Evolutionary conservation across 345 rosid genomes (phyloP), one percentile per base, ranked within the genome.

Genomic region (Eucalyptus sp.): DNA sequence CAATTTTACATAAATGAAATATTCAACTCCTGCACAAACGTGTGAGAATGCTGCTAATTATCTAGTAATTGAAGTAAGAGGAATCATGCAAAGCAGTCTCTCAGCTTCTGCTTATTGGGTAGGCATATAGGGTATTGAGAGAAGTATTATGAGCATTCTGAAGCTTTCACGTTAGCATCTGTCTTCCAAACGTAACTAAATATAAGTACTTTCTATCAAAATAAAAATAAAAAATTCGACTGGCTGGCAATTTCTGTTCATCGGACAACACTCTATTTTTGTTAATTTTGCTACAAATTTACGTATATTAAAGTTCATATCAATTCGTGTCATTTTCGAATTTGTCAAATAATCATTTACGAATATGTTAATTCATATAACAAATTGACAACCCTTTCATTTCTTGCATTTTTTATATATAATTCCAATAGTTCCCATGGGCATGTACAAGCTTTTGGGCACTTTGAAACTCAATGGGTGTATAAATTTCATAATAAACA

Each of bases 21-120:
- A 52, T 52, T 52, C 58, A 25, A 52, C 2, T 4, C 0, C 9
- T 2, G 10, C 1, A 52, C 58, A 52, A 52, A 29, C 1, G 3
- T 0, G 16, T 13, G 33, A 62, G 17, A 62, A 62, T 29, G 68
- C 33, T 13, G 33, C 68, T 62, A 62, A 62, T 29, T 62, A 27
- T 8, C 68, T 6, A 62, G 5, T 62, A 62, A 62, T 27, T 62
- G 8, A 27, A 62, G 33, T 6, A 62, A 62, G 68, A 29, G 33
- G 33, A 62, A 29, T 62, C 31, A 62, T 50, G 51, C 51, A 50
- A 50, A 14, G 51, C 3, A 50, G 7, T 29, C 16, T 62, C 68
- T 62, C 3, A 13, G 2, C 16, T 62, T 62, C 2, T 27, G 17
- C 68, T 6, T 12, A 6, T 13, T 58, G 64, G n/a, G 14, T 58